A percentile compares a stretch with the other conserved stretches of the same genome.
These are phyloP conservation scores for Lentithecium fluviatile DNA, from an alignment of 495 filamentous ascomycete genomes.

Conservation along the genomic window DNA sequence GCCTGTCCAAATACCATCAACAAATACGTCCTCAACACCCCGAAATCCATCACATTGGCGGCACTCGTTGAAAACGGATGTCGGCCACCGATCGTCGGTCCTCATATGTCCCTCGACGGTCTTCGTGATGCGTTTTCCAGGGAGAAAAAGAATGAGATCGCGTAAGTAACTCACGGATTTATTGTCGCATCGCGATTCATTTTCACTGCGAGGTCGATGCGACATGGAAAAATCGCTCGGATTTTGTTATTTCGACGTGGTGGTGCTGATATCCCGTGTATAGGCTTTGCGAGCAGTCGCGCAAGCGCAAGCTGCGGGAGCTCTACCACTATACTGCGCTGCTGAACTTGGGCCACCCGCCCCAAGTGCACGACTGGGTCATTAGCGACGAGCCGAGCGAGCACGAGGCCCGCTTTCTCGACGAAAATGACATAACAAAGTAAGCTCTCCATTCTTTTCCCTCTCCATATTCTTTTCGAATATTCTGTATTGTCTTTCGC, in stretches of 20 bases:
- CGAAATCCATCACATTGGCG: constrained; percentile 48
- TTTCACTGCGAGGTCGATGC: constrained; percentile 31
- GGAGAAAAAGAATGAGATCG: constrained; percentile 62
- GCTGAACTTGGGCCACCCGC: constrained; percentile 38
- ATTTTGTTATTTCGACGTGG: constrained; percentile 28
- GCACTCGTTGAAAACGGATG: constrained; percentile 57
- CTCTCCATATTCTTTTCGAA: constrained; percentile 9
- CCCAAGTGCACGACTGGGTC: constrained; percentile 51
- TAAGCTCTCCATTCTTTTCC: constrained; percentile 51
- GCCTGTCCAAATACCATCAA: constrained; percentile 20
- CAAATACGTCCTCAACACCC: constrained; percentile 29
- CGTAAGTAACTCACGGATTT: constrained; percentile 49
- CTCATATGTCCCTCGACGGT: constrained; percentile 46
- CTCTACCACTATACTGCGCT: constrained; percentile 64
- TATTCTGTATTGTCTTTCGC: background rate
- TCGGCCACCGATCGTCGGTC: constrained; percentile 52
- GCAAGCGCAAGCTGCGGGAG: constrained; percentile 80
- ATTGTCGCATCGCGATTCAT: constrained; percentile 35
- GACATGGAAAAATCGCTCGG: constrained; percentile 43
- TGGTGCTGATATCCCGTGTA: constrained; percentile 41
- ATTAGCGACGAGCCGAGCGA: constrained; percentile 45
- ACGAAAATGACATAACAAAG: constrained; percentile 72
- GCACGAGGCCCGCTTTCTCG: constrained; percentile 62
- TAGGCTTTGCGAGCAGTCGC: constrained; percentile 72
- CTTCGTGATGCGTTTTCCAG: constrained; percentile 58